Evolutionary conservation across 1,284 basidiomycete genomes (phyloP).

Genomic region (Dichomitus squalens): DNA sequence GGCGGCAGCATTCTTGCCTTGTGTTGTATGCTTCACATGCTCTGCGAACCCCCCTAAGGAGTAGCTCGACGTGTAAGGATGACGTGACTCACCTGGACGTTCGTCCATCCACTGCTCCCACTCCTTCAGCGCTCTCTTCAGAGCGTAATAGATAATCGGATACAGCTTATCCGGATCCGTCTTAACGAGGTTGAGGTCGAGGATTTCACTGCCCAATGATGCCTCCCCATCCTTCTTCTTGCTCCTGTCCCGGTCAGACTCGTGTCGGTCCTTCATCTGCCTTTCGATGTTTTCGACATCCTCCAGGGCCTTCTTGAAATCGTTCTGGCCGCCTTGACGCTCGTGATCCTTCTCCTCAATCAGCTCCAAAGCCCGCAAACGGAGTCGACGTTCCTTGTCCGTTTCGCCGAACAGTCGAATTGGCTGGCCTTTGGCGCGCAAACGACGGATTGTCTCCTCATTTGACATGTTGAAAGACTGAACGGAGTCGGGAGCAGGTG

Average conservation of each 20-base stretch:
- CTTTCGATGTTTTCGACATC: conserved; percentile 87
- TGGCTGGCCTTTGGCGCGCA: conserved; percentile 92
- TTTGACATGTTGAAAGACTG: conserved; percentile 86
- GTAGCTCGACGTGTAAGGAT: background rate
- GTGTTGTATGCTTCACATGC: conserved; percentile 80
- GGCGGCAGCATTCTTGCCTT: conserved; percentile 93
- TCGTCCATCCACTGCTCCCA: conserved; percentile 96
- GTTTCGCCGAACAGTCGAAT: conserved; percentile 94
- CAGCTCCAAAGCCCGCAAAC: conserved; percentile 91
- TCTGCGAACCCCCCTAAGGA: conserved; percentile 42
- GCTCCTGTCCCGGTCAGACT: conserved; percentile 46
- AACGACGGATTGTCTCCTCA: conserved; percentile 87
- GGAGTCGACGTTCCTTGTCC: conserved; percentile 89
- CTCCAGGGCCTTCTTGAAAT: conserved; percentile 92
- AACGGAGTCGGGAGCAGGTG: conserved; percentile 57
- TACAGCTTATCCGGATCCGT: conserved; percentile 96
- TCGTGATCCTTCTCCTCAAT: conserved; percentile 87
- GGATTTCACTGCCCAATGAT: conserved; percentile 48
- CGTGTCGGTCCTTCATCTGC: conserved; percentile 60
- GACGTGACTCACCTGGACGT: conserved; percentile 67
- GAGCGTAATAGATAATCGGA: conserved; percentile 95
- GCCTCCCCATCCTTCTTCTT: conserved; percentile 69
- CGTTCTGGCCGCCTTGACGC: conserved; percentile 82
- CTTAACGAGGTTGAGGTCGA: conserved; percentile 86
- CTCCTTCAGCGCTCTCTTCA: conserved; percentile 92